phyloP scores from a whole-genome alignment of 192 early-diverging fungal species.

The Oehlia diaphana region DNA sequence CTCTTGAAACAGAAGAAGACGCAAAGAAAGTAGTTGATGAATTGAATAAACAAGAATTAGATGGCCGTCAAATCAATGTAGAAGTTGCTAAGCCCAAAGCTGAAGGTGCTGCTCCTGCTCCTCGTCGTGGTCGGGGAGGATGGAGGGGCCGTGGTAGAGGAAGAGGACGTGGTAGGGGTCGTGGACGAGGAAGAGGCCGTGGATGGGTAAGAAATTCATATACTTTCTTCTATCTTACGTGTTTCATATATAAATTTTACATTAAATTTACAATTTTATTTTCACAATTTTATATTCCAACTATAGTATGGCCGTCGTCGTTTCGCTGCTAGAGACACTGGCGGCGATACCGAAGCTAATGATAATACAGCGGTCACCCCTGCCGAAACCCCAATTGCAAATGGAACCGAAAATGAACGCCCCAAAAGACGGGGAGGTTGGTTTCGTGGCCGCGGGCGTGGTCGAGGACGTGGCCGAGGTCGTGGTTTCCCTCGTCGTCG shows the following conservation, averaged over 20 bases:
- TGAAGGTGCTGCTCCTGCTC: slow-evolving; percentile 39
- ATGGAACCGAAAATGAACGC: slow-evolving; percentile 36
- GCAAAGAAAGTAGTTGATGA: slow-evolving; percentile 71
- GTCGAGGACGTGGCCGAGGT: slow-evolving; percentile 43
- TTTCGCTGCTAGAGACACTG: background rate
- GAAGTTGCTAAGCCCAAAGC: slow-evolving; percentile 77
- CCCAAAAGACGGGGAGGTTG: slow-evolving; percentile 31
- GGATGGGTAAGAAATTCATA: slow-evolving; percentile 15
- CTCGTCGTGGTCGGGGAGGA: slow-evolving; percentile 33
- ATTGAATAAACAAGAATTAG: slow-evolving; percentile 81
- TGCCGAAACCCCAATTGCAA: slow-evolving; percentile 29
- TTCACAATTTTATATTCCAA: background rate
- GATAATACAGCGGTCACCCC: slow-evolving; percentile 27
- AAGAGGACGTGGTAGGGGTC: slow-evolving; percentile 44
- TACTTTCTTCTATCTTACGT: background rate
- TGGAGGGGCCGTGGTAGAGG: slow-evolving; percentile 34
- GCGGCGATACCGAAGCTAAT: background rate
- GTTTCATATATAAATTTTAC: slow-evolving; percentile 7
- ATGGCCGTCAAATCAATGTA: slow-evolving; percentile 88
- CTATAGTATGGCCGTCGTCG: slow-evolving; percentile 18
- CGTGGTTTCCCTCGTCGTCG: slow-evolving; percentile 29
- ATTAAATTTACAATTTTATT: background rate
- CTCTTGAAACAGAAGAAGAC: slow-evolving; percentile 70
- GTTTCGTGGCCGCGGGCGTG: slow-evolving; percentile 35
- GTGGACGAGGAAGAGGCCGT: slow-evolving; percentile 38